Percentiles rank a stretch among this genome's conserved stretches.
These are phyloP conservation scores for Fomes fomentarius DNA, from an alignment of 1,284 basidiomycete genomes.

Conservation along the genomic window DNA sequence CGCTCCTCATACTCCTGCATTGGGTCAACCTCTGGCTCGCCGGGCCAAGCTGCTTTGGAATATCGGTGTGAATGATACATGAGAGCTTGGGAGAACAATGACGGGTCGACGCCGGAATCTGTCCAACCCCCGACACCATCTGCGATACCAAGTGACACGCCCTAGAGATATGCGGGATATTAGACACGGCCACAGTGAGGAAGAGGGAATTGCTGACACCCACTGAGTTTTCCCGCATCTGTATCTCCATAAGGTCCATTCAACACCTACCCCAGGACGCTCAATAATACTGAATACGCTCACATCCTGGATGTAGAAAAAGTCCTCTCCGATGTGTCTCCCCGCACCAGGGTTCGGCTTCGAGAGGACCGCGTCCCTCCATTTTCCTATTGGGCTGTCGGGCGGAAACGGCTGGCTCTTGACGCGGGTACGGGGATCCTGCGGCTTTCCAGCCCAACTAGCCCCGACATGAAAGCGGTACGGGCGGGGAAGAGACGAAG, in stretches of 20 bases:
- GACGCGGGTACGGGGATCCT: conserved; percentile 42
- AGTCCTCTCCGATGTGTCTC: conserved; percentile 73
- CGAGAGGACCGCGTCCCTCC: conserved; percentile 68
- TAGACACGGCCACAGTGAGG: neutral
- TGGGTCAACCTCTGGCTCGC: conserved; percentile 62
- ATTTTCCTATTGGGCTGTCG: conserved; percentile 68
- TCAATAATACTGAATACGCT: conserved; percentile 29
- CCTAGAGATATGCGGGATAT: conserved; percentile 44
- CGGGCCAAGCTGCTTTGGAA: conserved; percentile 72
- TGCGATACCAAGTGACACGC: conserved; percentile 74
- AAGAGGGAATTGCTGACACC: conserved; percentile 31
- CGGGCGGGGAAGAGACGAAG: conserved; percentile 30
- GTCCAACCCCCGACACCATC: conserved; percentile 77
- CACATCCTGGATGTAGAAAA: conserved; percentile 78
- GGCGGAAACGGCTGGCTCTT: conserved; percentile 57
- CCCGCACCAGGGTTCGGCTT: conserved; percentile 46
- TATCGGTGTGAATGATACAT: conserved; percentile 77
- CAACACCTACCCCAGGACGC: neutral
- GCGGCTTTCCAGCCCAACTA: conserved; percentile 80
- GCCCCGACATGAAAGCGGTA: conserved; percentile 54
- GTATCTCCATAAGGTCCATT: neutral
- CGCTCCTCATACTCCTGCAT: conserved; percentile 48
- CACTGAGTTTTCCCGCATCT: conserved; percentile 56
- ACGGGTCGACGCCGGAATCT: conserved; percentile 83
- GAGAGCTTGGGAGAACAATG: conserved; percentile 68